Evolutionary conservation across 2,329 filamentous ascomycete species (phyloP), one percentile per base, ranked within the genome.

Genomic region (Penicillium sp.): DNA sequence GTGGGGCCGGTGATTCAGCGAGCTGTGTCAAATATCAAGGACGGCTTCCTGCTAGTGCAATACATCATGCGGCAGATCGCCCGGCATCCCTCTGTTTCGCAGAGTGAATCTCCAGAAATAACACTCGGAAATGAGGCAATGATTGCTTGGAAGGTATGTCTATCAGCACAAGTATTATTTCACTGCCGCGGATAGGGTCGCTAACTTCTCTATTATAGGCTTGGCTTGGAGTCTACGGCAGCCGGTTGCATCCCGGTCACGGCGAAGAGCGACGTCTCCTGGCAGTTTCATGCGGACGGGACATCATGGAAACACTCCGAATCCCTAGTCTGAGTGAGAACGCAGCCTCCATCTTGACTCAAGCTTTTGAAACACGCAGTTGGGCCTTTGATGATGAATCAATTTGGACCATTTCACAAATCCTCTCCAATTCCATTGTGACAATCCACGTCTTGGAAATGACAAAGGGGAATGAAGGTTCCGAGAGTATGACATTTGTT

Each of bases 401-500:
- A 4, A 48, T 54, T 8, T 55, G 59, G 22, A 63, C 69, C 18
- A 44, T 72, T 20, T 63, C 68, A 4, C 72, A 69, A 46, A 62
- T 74, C 25, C 61, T 69, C 20, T 65, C 69, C 10, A 57, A 70
- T 40, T 54, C 61, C 16, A 50, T 62, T 31, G 71, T 71, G 5
- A 63, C 68, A 28, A 51, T 62, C 9, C 68, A 70, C 45, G 62
- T 71, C 18, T 42, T 65, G 20, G 63, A 64, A 5, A 57, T 74
- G 4, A 57, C 69, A 22, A 64, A 70, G 14, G 69, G 67, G 9
- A 66, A 73, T 39, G 71, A 68, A 43, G 72, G 69, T 22, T 57
- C 65, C 9, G 72, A 74, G 4, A 65, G 66, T 27, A 70, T 73
- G 66, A 61, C 66, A 8, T 74, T 72, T 45, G 54, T 75, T 48